These are phyloP conservation scores for Cladosporium phlei DNA, from an alignment of 2,329 filamentous ascomycete genomes.

Conservation along the genomic window DNA sequence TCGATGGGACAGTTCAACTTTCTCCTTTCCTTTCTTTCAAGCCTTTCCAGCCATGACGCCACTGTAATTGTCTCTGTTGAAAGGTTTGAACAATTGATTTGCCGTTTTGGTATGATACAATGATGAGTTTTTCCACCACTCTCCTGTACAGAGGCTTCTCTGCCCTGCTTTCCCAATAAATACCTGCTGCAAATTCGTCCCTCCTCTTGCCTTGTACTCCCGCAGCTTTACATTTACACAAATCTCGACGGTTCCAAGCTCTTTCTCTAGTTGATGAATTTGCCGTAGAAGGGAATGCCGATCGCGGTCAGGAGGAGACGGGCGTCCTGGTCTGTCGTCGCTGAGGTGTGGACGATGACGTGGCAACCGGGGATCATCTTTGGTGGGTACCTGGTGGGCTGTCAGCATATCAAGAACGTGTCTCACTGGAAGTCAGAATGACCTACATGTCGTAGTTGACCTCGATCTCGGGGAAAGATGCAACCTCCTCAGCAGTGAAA, in stretches of 20 bases:
- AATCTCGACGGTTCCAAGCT: not conserved
- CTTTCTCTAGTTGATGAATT: slow-evolving; percentile 50
- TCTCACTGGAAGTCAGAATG: not conserved
- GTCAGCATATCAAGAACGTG: slow-evolving; percentile 12
- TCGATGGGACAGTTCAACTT: no score
- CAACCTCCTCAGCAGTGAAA: slow-evolving; percentile 67
- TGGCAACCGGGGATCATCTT: slow-evolving; percentile 82
- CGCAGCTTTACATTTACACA: no score
- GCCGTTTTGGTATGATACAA: not conserved
- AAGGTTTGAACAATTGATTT: not conserved
- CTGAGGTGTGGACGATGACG: slow-evolving; percentile 78
- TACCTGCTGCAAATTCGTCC: not conserved
- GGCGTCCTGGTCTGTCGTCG: slow-evolving; percentile 78
- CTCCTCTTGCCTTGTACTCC: not conserved
- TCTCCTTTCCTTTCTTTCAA: not conserved
- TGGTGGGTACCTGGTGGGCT: slow-evolving; percentile 53
- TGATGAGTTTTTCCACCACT: not conserved
- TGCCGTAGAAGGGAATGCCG: slow-evolving; percentile 78
- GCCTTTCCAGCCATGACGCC: no score
- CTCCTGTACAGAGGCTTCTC: not conserved
- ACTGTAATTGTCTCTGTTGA: no score
- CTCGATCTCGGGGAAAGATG: slow-evolving; percentile 88
- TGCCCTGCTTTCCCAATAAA: no score
- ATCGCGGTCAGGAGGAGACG: slow-evolving; percentile 67
- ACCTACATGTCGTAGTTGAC: slow-evolving; percentile 86